Evolutionary conservation across 495 filamentous ascomycete species (phyloP).

Genomic region (Hypoxylon crocopeplum): DNA sequence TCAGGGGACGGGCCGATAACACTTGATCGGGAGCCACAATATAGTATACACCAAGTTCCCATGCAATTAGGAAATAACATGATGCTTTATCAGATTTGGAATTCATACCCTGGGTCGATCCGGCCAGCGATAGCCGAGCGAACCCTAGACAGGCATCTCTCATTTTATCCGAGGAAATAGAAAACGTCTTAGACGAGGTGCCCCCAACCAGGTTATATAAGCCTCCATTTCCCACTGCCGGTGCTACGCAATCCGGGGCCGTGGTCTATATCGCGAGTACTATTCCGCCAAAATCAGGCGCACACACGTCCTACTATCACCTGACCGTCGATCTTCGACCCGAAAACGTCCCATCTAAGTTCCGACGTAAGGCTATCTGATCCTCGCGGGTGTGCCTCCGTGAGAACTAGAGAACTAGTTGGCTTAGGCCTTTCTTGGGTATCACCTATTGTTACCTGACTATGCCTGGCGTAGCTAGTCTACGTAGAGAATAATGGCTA

Average conservation of each 20-base stretch:
- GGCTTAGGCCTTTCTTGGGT: neutral
- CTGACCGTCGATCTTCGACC: constrained; percentile 5
- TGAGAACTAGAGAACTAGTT: neutral
- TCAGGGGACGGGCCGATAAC: no score
- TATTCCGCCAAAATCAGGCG: constrained; percentile 14
- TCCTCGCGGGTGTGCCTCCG: no score
- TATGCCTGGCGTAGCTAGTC: neutral
- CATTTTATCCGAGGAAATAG: constrained; percentile 21
- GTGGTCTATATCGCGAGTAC: neutral
- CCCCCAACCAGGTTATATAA: constrained; percentile 17
- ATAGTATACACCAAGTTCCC: no score
- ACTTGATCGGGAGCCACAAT: no score
- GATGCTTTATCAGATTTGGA: no score
- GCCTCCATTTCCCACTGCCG: constrained; percentile 21
- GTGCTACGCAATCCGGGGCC: constrained; percentile 1
- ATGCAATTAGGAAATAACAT: no score
- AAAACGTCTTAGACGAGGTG: neutral
- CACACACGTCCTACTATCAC: constrained; percentile 14
- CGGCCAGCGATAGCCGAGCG: no score
- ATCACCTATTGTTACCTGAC: neutral
- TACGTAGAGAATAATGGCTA: no score
- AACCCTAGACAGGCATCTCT: no score
- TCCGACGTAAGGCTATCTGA: no score
- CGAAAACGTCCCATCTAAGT: no score
- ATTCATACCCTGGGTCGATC: no score